Evolutionary conservation across 768 basidiomycete species (phyloP).

Genomic region (Pleurotus platypus): DNA sequence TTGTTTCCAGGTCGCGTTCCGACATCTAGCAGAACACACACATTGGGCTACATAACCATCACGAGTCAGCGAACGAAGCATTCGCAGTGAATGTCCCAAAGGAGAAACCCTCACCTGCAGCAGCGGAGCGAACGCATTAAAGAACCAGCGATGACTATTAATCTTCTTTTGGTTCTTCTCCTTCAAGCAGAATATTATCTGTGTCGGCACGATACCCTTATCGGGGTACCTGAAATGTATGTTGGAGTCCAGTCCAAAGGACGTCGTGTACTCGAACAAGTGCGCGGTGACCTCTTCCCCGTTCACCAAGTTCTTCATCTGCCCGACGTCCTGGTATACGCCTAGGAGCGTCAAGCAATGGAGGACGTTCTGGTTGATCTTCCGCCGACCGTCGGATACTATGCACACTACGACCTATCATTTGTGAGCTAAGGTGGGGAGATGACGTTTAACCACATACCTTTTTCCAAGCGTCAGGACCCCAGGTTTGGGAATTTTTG

Average conservation of each 20-base stretch:
- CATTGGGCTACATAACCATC: conserved; percentile 62
- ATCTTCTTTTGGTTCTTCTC: conserved; percentile 97
- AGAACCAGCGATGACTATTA: conserved; percentile 96
- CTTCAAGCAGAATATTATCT: conserved; percentile 88
- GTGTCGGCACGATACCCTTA: conserved; percentile 92
- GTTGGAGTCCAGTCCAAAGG: conserved; percentile 75
- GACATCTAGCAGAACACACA: conserved; percentile 91
- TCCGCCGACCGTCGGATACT: conserved; percentile 83
- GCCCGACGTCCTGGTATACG: conserved; percentile 72
- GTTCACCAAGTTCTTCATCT: conserved; percentile 65
- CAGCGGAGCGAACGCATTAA: conserved; percentile 86
- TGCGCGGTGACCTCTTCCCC: conserved; percentile 63
- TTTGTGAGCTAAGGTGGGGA: too few relatives aligned
- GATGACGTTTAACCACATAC: conserved; percentile 23
- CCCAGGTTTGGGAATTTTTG: conserved; percentile 93
- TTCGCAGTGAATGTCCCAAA: neutral
- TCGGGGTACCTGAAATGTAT: conserved; percentile 86
- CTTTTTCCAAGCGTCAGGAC: conserved; percentile 96
- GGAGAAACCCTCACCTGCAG: conserved; percentile 54
- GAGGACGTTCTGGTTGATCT: conserved; percentile 78
- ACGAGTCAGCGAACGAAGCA: neutral
- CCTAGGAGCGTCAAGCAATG: conserved; percentile 91
- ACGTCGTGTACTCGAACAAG: conserved; percentile 85
- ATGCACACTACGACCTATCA: conserved; percentile 85
- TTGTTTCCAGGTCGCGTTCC: conserved; percentile 88